A percentile compares a stretch with the other conserved stretches of the same genome.
Evolutionary conservation across 371 early-diverging fungal species (phyloP).

Genomic region (Lichtheimia ramosa): DNA sequence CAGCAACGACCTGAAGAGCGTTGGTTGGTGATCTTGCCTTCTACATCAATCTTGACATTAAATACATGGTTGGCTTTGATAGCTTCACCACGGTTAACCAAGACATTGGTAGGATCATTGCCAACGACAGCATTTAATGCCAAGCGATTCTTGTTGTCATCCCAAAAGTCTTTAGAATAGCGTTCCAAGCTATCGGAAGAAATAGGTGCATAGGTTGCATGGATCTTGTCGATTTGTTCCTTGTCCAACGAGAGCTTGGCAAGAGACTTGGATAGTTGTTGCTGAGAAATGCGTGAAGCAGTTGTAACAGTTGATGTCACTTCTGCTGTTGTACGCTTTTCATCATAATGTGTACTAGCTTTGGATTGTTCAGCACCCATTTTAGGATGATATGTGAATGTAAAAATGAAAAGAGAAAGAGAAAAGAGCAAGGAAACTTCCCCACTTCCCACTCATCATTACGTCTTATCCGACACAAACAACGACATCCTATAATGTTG

Average conservation of each 20-base stretch:
- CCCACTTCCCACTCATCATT: too few relatives aligned
- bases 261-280: conserved; percentile 18
- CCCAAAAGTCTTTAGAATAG: conserved; percentile 51
- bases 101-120: conserved; percentile 56
- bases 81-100: conserved; percentile 54
- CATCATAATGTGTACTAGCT: conserved; percentile 3
- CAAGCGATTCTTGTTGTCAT: conserved; percentile 66
- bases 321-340: conserved; percentile 8
- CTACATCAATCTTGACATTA: conserved; percentile 61
- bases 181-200: conserved; percentile 28
- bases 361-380: conserved; percentile 20
- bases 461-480: too few relatives aligned
- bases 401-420: background rate
- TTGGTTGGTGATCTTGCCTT: conserved; percentile 75
- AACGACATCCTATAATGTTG: too few relatives aligned
- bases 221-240: conserved; percentile 19
- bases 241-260: conserved; percentile 18
- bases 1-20: conserved; percentile 83
- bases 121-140: conserved; percentile 66
- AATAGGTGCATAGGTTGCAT: conserved; percentile 24
- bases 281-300: background rate
- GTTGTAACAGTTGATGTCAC: conserved; percentile 2
- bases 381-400: background rate
- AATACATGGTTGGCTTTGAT: conserved; percentile 53
- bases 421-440: background rate